Evolutionary conservation across 1,139 yeast species (phyloP).

Genomic region (Keqinozyma sinolaborantium): DNA sequence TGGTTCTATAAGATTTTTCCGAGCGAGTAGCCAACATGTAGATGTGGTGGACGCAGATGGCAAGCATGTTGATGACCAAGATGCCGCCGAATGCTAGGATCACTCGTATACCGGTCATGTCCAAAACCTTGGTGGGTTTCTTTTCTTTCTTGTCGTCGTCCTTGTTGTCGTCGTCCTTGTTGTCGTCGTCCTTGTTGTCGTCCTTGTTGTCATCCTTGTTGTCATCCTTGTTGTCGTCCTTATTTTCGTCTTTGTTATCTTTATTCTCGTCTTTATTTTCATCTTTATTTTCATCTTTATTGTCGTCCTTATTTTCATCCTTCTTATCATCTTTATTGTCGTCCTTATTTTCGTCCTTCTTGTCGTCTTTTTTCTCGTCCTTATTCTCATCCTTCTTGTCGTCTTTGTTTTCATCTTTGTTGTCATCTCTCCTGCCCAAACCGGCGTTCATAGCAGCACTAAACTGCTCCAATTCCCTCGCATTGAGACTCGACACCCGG

Average conservation of each 20-base stretch:
- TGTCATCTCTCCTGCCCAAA: constrained; percentile 2
- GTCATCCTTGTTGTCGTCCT: constrained; percentile 3
- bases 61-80: constrained; percentile 29
- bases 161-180: constrained; percentile 1
- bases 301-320: constrained; percentile 2
- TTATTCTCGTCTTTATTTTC: constrained; percentile 4
- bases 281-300: constrained; percentile 4
- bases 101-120: constrained; percentile 19
- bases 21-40: constrained; percentile 25
- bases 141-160: constrained; percentile 3
- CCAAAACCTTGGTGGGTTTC: constrained; percentile 7
- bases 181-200: constrained; percentile 2
- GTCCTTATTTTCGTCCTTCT: constrained; percentile 1
- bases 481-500: constrained; percentile 5
- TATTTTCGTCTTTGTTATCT: constrained; percentile 3
- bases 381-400: constrained; percentile 3
- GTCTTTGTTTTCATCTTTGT: not conserved
- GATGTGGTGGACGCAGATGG: constrained; percentile 34
- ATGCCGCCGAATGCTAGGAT: constrained; percentile 29
- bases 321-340: constrained; percentile 2
- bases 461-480: constrained; percentile 5
- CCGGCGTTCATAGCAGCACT: constrained; percentile 1
- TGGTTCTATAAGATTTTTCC: constrained; percentile 29
- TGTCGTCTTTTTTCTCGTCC: constrained; percentile 2
- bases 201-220: constrained; percentile 2